These are phyloP conservation scores for Pythium phragmitis DNA, from an alignment of 352 stramenopile genomes.

Conservation along the genomic window DNA sequence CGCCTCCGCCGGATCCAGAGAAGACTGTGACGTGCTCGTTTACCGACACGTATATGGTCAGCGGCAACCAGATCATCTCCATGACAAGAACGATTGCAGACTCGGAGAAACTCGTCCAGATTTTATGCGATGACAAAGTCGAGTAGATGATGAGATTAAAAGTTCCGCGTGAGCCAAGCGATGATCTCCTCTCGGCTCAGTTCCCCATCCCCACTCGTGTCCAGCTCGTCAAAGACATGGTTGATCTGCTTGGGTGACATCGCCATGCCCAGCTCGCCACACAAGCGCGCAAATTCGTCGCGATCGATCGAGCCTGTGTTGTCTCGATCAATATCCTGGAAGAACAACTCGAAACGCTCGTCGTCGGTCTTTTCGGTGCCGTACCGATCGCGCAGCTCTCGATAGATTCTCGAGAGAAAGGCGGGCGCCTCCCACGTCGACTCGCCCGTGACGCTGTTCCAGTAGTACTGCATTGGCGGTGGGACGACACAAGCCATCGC, in stretches of 20 bases:
- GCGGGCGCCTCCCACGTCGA: slow-evolving; percentile 60
- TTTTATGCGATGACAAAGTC: slow-evolving; percentile 51
- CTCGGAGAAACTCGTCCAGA: slow-evolving; percentile 73
- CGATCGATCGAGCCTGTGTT: slow-evolving; percentile 58
- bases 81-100: slow-evolving; percentile 80
- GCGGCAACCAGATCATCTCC: slow-evolving; percentile 65
- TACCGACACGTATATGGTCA: slow-evolving; percentile 78
- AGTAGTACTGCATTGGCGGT: slow-evolving; percentile 51
- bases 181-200: slow-evolving; percentile 61
- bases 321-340: slow-evolving; percentile 61
- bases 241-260: slow-evolving; percentile 56
- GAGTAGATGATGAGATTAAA: slow-evolving; percentile 10
- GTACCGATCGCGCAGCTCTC: slow-evolving; percentile 55
- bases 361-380: slow-evolving; percentile 47
- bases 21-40: slow-evolving; percentile 59
- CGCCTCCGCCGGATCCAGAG: slow-evolving; percentile 10
- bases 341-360: slow-evolving; percentile 65
- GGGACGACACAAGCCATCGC: not conserved
- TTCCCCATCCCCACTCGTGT: slow-evolving; percentile 60
- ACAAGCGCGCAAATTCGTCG: slow-evolving; percentile 62
- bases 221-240: slow-evolving; percentile 57
- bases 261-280: slow-evolving; percentile 65
- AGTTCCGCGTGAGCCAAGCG: slow-evolving; percentile 53
- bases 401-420: slow-evolving; percentile 53
- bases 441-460: slow-evolving; percentile 63